Evolutionary conservation across 495 filamentous ascomycete genomes (phyloP).

Genomic region (Geopyxis carbonaria): DNA sequence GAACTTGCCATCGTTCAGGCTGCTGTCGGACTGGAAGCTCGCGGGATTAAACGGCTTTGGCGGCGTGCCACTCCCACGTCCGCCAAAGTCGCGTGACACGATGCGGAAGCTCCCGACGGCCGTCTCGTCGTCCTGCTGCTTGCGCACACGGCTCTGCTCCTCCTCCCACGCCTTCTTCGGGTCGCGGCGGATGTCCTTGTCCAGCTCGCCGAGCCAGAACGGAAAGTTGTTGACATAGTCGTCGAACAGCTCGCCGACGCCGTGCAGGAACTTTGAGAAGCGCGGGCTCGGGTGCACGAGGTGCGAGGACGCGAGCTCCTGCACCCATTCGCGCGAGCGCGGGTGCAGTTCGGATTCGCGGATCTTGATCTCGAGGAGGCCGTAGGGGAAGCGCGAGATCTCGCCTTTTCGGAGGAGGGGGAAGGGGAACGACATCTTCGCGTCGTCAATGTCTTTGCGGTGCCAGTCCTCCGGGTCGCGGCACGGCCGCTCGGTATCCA

Average conservation of each 20-base stretch:
- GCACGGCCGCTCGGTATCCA: slow-evolving; percentile 72
- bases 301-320: slow-evolving; percentile 80
- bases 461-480: slow-evolving; percentile 82
- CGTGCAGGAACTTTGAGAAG: slow-evolving; percentile 95
- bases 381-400: slow-evolving; percentile 79
- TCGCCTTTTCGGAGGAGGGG: slow-evolving; percentile 70
- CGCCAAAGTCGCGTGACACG: slow-evolving; percentile 31
- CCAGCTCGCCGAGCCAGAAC: slow-evolving; percentile 83
- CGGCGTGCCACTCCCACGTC: slow-evolving; percentile 4
- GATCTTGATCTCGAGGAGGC: slow-evolving; percentile 82
- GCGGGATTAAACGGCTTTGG: too few species aligned
- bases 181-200: slow-evolving; percentile 83
- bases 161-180: slow-evolving; percentile 80
- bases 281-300: slow-evolving; percentile 73
- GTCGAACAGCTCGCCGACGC: slow-evolving; percentile 77
- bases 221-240: slow-evolving; percentile 91
- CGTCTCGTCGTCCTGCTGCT: slow-evolving; percentile 63
- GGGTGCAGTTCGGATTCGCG: slow-evolving; percentile 16
- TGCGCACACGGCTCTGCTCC: slow-evolving; percentile 59
- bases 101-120: slow-evolving; percentile 63
- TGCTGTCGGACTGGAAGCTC: not conserved
- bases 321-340: slow-evolving; percentile 54
- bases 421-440: slow-evolving; percentile 74
- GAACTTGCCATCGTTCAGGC: slow-evolving; percentile 3
- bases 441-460: slow-evolving; percentile 69